A percentile compares a stretch with the other conserved stretches of the same genome.
Evolutionary conservation across 805 yeast species (phyloP).

Genomic region (Candida sphagnicola): DNA sequence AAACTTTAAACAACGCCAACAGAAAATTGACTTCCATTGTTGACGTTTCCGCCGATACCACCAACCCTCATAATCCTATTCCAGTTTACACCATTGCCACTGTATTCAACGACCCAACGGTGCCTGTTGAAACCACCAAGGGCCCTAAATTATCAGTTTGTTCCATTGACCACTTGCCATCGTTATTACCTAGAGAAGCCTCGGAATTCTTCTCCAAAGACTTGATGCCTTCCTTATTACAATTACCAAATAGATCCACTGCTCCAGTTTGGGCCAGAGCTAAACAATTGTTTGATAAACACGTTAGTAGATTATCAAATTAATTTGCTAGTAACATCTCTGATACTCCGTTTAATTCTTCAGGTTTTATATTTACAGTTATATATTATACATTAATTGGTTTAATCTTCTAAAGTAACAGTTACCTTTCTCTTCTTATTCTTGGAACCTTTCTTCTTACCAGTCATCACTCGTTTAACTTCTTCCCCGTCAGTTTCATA

Average conservation of each 20-base stretch:
- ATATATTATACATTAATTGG: conserved; percentile 3
- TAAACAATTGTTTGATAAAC: conserved; percentile 74
- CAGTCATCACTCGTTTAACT: conserved; percentile 53
- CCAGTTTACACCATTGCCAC: conserved; percentile 93
- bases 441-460: conserved; percentile 40
- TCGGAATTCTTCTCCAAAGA: conserved; percentile 88
- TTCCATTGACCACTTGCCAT: conserved; percentile 95
- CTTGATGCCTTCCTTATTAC: conserved; percentile 82
- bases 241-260: conserved; percentile 73
- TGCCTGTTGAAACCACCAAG: conserved; percentile 65
- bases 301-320: conserved; percentile 70
- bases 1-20: conserved; percentile 55
- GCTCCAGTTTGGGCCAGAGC: conserved; percentile 94
- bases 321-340: conserved; percentile 10
- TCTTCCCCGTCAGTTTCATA: conserved; percentile 75
- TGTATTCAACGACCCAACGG: conserved; percentile 88
- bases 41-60: conserved; percentile 98
- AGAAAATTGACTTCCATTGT: conserved; percentile 90
- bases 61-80: conserved; percentile 96
- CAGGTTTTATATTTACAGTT: background rate
- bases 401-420: conserved; percentile 52
- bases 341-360: background rate
- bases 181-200: conserved; percentile 94
- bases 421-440: conserved; percentile 36
- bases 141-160: conserved; percentile 90